Base-by-base conservation (phyloP, 192 early-diverging fungal species). In the Lunasporangiospora selenospora region DNA sequence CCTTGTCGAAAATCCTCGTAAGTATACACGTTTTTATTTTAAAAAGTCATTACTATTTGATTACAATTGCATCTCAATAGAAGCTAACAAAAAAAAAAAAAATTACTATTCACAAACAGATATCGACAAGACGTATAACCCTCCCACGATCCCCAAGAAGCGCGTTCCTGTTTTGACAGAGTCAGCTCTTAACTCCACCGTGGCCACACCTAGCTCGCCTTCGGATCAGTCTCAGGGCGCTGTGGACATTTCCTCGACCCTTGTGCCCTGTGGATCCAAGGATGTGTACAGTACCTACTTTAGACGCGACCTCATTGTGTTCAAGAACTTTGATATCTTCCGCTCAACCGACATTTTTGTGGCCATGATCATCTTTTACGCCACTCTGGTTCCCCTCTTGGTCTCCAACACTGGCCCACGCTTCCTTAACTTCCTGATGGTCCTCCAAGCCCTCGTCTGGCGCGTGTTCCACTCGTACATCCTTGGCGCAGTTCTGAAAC, bases 291-390 rank as follows among this genome's bases (percentile, higher is more conserved):
- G 78, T 40, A 82, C 79, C n/a, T 92, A 90, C 60, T 95, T 93
- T 78, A 75, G 81, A 21, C 84, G 89, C 21, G 97, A 97, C 62
- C 77, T 98, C 53, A 88, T 95, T 36, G 84, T 95, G 10, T 91
- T 98, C 67, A 88, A 90, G 52, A 95, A 97, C 76, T 88, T 98
- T 83, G 95, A 98, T 61, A 67, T 87, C 44, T 93, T 93, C 67
- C 85, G 95, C 19, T 87, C 89, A 11, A 89, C 90, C 18, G 94
- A 98, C 62, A 64, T 96, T 32, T 85, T 92, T 44, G 90, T 92
- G 3, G 69, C 91, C 39, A 70, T 93, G 31, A 84, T 96, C 46
- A 81, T 88, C 58, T 50, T 81, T 27, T 93, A 97, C 67, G 90
- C 92, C 1, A 75, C 92, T 7, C 60, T 88, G 16, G 75, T 90